Evolutionary conservation across 2,329 filamentous ascomycete species (phyloP).

Genomic region (Tolypocladium endophyticum): DNA sequence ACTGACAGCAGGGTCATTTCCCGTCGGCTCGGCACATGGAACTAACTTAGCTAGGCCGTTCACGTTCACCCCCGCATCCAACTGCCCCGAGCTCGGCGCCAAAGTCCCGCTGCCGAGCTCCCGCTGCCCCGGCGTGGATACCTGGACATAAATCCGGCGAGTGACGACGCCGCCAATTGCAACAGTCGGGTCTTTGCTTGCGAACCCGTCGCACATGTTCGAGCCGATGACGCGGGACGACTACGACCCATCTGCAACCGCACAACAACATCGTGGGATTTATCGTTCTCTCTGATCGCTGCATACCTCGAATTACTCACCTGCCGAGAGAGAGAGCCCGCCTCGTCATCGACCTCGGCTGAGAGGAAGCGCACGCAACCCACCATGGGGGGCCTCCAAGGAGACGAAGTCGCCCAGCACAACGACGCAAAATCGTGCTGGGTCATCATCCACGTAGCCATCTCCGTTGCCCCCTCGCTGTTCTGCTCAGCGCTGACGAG

Average conservation of each 20-base stretch:
- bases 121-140: background rate
- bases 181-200: background rate
- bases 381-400: constrained; percentile 32
- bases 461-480: fast-evolving
- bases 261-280: background rate
- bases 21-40: background rate
- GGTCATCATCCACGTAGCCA: constrained; percentile 70
- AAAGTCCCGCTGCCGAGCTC: background rate
- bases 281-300: background rate
- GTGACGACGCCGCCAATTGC: background rate
- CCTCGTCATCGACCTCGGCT: background rate
- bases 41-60: too few species aligned
- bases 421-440: constrained; percentile 76
- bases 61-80: background rate
- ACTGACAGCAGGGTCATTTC: too few species aligned
- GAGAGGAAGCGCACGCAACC: constrained; percentile 4
- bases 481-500: background rate
- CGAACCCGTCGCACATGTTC: background rate
- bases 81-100: background rate
- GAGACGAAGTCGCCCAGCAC: constrained; percentile 55
- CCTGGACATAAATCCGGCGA: background rate
- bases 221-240: background rate
- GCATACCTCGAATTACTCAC: background rate
- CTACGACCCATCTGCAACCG: background rate
- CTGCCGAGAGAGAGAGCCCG: background rate